Conservation (phyloP, 768 basidiomycete species). For the Lactarius hatsudake region DNA sequence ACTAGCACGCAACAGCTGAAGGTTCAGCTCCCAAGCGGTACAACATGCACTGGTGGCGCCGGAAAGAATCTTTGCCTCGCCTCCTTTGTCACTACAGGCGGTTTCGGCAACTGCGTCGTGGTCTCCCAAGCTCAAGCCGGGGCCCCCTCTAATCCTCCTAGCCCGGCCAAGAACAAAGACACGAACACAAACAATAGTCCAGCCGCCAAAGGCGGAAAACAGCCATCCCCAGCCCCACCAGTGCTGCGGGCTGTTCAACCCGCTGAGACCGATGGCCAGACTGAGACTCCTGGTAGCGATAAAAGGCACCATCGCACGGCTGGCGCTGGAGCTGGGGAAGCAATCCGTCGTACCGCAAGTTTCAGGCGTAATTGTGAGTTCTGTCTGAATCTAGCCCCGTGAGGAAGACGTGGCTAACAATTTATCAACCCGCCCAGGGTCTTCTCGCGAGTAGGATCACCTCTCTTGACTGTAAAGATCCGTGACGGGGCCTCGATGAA, state of each 20-base stretch:
- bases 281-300: not conserved
- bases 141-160: not conserved
- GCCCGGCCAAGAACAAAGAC: not conserved
- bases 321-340: not conserved
- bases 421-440: slow-evolving; percentile 4
- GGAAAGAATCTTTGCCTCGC: slow-evolving; percentile 48
- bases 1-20: slow-evolving; percentile 41
- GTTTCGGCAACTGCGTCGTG: slow-evolving; percentile 55
- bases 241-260: too few species aligned
- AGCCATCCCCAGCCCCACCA: too few species aligned
- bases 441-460: not conserved
- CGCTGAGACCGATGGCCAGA: too few species aligned
- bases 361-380: slow-evolving; percentile 11
- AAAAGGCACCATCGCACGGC: not conserved
- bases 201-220: too few species aligned
- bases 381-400: not conserved
- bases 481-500: not conserved
- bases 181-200: not conserved
- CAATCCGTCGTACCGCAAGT: not conserved
- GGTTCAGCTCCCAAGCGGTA: slow-evolving; percentile 47
- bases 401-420: not conserved
- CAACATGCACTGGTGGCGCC: slow-evolving; percentile 49
- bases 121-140: slow-evolving; percentile 34
- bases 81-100: slow-evolving; percentile 47
- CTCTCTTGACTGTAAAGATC: not conserved